Base-by-base conservation (phyloP, 2,329 filamentous ascomycete species). In the Stachybotrys chlorohalonatus region DNA sequence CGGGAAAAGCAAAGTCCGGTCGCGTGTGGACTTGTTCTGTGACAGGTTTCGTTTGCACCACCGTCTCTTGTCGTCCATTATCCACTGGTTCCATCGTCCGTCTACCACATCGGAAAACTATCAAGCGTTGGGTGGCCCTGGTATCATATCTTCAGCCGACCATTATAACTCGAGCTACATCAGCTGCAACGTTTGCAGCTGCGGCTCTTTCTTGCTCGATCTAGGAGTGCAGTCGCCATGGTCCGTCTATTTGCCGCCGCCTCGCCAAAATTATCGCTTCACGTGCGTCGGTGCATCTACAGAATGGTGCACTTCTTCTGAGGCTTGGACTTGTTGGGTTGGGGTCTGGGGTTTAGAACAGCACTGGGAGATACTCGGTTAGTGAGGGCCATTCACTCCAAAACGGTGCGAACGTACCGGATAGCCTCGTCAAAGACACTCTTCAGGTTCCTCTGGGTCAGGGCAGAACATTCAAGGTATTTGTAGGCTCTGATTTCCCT, bases 391-490 rank as follows among this genome's bases (percentile, higher is more conserved):
- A 3, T 42, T 42, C 13, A 13, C 9, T n/a, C 36, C 9, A 42
- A 42, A 13, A 42, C 13, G 36, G 13, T 51, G 15, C 6, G 2
- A 30, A 75, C 86, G 64, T 76, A 97, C 94, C 94, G 87, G 69
- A 99, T 99, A 39, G 94, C 94, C 75, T 96, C 93, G 68, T 99
- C 94, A 69, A 99, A 99, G 51, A 99, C 94, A 66, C 90, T 95
- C 85, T 99, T 99, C 64, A 99, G 75, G 73, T 96, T 96, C 67
- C 93, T 82, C 78, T 97, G 94, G 45, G 94, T 99, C 62, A 99
- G 78, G 51, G 94, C 94, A 53, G 94, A 97, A 76, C 94, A 99
- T 75, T 99, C 94, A 47, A 97, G 82, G 75, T 99, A 99, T 76
- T 96, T 97, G 75, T 94, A 89, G 49, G 94, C 93, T 69, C 85